Evolutionary conservation across 352 stramenopile species (phyloP), one percentile per base, ranked within the genome.

Genomic region (Pythium insidiosum): DNA sequence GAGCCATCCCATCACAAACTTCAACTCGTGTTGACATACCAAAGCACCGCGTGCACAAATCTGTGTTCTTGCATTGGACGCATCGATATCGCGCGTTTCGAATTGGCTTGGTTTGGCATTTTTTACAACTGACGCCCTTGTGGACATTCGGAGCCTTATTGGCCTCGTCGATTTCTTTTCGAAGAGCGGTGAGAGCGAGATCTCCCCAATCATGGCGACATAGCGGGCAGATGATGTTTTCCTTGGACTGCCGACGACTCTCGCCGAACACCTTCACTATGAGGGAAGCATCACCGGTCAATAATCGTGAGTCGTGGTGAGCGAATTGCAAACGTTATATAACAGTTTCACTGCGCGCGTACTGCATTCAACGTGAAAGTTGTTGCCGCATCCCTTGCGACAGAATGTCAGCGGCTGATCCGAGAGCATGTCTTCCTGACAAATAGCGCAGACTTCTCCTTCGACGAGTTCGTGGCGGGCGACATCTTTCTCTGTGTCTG

Each of bases 251-350:
- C 22, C 68, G 65, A 5, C 80, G 65, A 43, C 75, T 88, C 26
- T 93, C 80, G 1, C 76, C 79, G 59, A 88, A 90, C 1, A 93
- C 74, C 40, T 88, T 88, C 78, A 93, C 81, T 74, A 25, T 19
- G 15, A 3, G 18, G 46, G 16, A 30, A 50, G 13, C 16, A 42
- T 18, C 25, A 42, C n/a, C n/a, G n/a, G n/a, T n/a, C n/a, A n/a
- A n/a, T n/a, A n/a, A n/a, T n/a, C n/a, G n/a, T n/a, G n/a, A n/a
- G n/a, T n/a, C n/a, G n/a, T n/a, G n/a, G n/a, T n/a, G n/a, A n/a
- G n/a, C n/a, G n/a, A n/a, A 30, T 35, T 5, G 12, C 21, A 5
- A 50, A 36, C 23, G 6, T 22, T 6, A 20, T 20, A 18, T 30
- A 9, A 30, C 1, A 28, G 7, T 20, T 22, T 6, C 11, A 34